Conservation (phyloP, 352 stramenopile species). For the Phytophthora pseudosyringae region DNA sequence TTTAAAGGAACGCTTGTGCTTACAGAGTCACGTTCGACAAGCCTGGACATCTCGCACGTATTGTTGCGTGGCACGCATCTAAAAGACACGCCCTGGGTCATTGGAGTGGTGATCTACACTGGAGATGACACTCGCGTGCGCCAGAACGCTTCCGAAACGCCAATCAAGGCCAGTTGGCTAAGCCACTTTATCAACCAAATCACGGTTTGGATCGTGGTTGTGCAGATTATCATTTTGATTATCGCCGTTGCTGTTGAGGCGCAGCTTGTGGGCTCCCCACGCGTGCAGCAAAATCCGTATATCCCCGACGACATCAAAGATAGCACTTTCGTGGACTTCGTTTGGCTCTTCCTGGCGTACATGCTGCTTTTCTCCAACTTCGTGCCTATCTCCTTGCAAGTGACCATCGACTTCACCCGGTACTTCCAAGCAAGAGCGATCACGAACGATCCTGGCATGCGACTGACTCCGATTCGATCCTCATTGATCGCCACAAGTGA, state of each 20-base stretch:
- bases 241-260: constrained; percentile 57
- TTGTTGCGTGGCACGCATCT: constrained; percentile 74
- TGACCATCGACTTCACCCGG: constrained; percentile 85
- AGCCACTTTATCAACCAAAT: constrained; percentile 85
- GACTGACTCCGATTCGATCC: constrained; percentile 36
- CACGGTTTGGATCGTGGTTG: constrained; percentile 77
- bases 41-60: constrained; percentile 74
- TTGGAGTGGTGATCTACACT: constrained; percentile 88
- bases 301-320: constrained; percentile 49
- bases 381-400: constrained; percentile 93
- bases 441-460: constrained; percentile 70
- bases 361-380: constrained; percentile 93
- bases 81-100: constrained; percentile 73
- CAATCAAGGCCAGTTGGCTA: constrained; percentile 77
- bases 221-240: constrained; percentile 65
- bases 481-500: neutral
- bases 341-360: constrained; percentile 83
- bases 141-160: constrained; percentile 77
- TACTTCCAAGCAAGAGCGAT: constrained; percentile 87
- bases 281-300: constrained; percentile 48
- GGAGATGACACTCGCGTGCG: constrained; percentile 89
- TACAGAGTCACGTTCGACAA: constrained; percentile 19
- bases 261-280: constrained; percentile 34
- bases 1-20: constrained; percentile 78
- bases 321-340: constrained; percentile 41